Conservation (phyloP, 495 filamentous ascomycete species). For the Sabuloglossum arenarium region DNA sequence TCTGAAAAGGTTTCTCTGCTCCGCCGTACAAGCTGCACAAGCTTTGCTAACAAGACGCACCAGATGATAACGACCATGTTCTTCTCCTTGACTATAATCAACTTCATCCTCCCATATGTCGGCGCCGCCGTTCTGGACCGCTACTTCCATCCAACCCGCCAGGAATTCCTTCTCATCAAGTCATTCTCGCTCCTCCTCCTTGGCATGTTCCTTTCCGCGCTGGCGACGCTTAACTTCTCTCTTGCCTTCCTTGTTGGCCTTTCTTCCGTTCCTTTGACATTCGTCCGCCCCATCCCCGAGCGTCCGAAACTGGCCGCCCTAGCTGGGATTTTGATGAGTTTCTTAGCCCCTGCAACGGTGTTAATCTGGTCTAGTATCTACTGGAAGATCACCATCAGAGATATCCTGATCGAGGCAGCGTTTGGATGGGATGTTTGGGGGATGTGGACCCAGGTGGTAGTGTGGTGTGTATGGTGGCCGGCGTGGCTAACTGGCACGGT, state of each 20-base stretch:
- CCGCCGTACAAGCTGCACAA: constrained; percentile 2
- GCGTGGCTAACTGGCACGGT: constrained; percentile 60
- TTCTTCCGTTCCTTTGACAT: constrained; percentile 52
- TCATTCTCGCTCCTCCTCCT: constrained; percentile 83
- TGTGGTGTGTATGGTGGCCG: constrained; percentile 99
- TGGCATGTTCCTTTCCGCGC: constrained; percentile 74
- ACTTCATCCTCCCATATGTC: constrained; percentile 33
- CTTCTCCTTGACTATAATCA: constrained; percentile 32
- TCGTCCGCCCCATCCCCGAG: constrained; percentile 31
- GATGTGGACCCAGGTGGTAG: constrained; percentile 70
- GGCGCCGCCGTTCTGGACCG: constrained; percentile 30
- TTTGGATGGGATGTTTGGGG: constrained; percentile 88
- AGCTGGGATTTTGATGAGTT: constrained; percentile 10
- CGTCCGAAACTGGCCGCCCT: constrained; percentile 3
- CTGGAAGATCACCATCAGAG: neutral
- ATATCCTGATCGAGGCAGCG: constrained; percentile 43
- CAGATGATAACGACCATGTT: constrained; percentile 39
- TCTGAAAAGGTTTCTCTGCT: constrained; percentile 32
- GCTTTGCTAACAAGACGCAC: neutral
- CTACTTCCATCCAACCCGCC: constrained; percentile 30
- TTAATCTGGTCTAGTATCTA: neutral
- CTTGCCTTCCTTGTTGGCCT: constrained; percentile 75
- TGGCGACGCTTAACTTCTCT: constrained; percentile 92
- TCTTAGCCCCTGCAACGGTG: neutral
- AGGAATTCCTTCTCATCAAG: constrained; percentile 60